Evolutionary conservation across 108 stramenopile species (phyloP).

Genomic region (Cyclotella cryptica): DNA sequence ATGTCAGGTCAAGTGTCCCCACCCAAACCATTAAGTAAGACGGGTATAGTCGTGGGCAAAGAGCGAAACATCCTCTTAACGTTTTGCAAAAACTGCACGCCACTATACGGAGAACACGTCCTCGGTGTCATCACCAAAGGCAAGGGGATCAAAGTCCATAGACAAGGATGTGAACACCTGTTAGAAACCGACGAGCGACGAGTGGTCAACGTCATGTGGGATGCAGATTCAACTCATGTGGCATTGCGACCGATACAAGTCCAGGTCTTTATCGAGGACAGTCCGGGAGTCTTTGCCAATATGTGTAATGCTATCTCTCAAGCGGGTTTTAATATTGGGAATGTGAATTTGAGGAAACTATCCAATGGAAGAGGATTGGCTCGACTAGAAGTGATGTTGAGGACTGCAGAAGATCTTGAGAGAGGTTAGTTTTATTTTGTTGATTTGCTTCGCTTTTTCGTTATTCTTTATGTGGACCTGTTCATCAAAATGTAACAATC

Average conservation of each 20-base stretch:
- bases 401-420: conserved; percentile 31
- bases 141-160: conserved; percentile 35
- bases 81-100: conserved; percentile 36
- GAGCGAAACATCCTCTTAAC: conserved; percentile 29
- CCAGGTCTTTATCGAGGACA: conserved; percentile 34
- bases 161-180: conserved; percentile 38
- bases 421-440: not conserved
- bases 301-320: conserved; percentile 36
- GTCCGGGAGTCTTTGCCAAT: conserved; percentile 35
- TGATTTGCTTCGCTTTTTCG: not conserved
- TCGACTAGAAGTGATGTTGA: conserved; percentile 39
- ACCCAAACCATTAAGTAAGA: not conserved
- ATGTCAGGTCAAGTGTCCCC: not conserved
- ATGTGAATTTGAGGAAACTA: conserved; percentile 31
- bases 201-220: conserved; percentile 27
- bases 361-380: conserved; percentile 43
- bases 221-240: conserved; percentile 9
- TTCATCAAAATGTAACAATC: too few relatives aligned
- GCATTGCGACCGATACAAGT: conserved; percentile 25
- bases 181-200: conserved; percentile 27
- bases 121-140: conserved; percentile 28
- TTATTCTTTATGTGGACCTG: too few relatives aligned
- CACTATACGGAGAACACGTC: conserved; percentile 25
- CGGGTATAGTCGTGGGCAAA: conserved; percentile 41
- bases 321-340: conserved; percentile 32